Percentiles rank a stretch among this genome's conserved stretches.
Conservation (phyloP, 1,139 yeast species). For the Saccharomyces hybrid region DNA sequence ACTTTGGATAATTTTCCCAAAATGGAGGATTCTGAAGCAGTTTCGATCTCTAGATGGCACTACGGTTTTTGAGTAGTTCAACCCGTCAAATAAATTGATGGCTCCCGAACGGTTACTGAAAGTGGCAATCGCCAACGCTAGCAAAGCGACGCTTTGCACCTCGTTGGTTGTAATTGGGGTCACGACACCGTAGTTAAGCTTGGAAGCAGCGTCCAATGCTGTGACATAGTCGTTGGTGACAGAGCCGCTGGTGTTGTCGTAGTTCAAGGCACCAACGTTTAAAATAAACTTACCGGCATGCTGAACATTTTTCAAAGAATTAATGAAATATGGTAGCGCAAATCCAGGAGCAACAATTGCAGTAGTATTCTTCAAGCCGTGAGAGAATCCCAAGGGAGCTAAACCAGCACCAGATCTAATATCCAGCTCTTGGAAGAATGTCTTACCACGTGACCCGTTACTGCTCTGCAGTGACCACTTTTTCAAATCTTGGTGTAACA, state of each 20-base stretch:
- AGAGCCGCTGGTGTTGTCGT: conserved; percentile 43
- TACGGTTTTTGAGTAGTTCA: conserved; percentile 54
- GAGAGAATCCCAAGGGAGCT: conserved; percentile 65
- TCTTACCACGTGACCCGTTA: conserved; percentile 33
- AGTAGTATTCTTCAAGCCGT: conserved; percentile 31
- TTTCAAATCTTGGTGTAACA: conserved; percentile 52
- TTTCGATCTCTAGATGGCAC: conserved; percentile 38
- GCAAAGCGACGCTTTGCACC: conserved; percentile 58
- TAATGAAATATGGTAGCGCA: conserved; percentile 51
- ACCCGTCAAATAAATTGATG: conserved; percentile 47
- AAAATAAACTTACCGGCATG: conserved; percentile 43
- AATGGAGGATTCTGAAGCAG: conserved; percentile 30
- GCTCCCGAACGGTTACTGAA: conserved; percentile 34
- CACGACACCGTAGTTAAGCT: conserved; percentile 62
- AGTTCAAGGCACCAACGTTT: conserved; percentile 68
- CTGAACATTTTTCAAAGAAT: conserved; percentile 37
- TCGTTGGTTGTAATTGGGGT: conserved; percentile 58
- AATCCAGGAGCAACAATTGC: conserved; percentile 57
- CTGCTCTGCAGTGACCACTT: conserved; percentile 57
- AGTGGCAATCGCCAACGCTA: conserved; percentile 59
- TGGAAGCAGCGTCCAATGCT: conserved; percentile 56
- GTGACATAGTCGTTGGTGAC: conserved; percentile 60
- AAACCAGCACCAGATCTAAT: conserved; percentile 81
- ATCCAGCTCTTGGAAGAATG: conserved; percentile 46
- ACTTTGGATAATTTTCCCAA: conserved; percentile 17